Percentiles rank a stretch among this genome's conserved stretches.
Evolutionary conservation across 257 asterid genomes (phyloP).

Genomic region (Solanum medicagineum): DNA sequence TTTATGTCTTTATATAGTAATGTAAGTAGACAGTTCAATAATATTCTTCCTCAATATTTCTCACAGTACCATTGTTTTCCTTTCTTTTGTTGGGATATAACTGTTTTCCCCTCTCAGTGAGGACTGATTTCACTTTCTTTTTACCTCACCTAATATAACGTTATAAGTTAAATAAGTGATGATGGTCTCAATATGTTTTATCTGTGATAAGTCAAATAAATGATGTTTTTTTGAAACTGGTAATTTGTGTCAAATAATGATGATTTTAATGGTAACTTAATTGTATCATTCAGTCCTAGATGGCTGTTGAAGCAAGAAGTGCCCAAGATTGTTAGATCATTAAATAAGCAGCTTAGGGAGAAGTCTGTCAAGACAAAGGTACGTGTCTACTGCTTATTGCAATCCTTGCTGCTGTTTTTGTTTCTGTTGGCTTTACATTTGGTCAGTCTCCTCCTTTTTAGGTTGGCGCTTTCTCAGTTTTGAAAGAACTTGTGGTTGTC

Average conservation of each 20-base stretch:
- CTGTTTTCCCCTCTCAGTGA: not conserved
- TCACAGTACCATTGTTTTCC: not conserved
- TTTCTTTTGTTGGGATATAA: not conserved
- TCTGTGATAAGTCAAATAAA: not conserved
- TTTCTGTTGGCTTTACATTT: not conserved
- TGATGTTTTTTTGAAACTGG: not conserved
- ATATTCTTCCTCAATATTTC: too few species aligned
- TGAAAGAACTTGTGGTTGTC: slow-evolving; percentile 86
- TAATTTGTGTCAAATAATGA: not conserved
- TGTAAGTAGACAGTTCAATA: too few species aligned
- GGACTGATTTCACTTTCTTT: not conserved
- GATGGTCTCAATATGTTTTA: not conserved
- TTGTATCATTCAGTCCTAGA: slow-evolving; percentile 58
- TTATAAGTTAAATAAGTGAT: not conserved
- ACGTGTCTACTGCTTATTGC: not conserved
- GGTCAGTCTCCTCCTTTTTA: slow-evolving; percentile 14
- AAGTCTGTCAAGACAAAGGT: slow-evolving; percentile 98
- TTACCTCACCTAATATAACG: not conserved
- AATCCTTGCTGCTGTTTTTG: not conserved
- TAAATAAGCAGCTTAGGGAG: slow-evolving; percentile 86
- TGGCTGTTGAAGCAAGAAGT: slow-evolving; percentile 94
- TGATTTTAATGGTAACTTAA: not conserved
- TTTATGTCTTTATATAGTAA: too few species aligned
- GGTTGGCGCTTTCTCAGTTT: slow-evolving; percentile 97
- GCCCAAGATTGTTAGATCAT: slow-evolving; percentile 87